These are phyloP conservation scores for Blastosporella zonata DNA, from an alignment of 1,284 basidiomycete species.

Conservation along the genomic window DNA sequence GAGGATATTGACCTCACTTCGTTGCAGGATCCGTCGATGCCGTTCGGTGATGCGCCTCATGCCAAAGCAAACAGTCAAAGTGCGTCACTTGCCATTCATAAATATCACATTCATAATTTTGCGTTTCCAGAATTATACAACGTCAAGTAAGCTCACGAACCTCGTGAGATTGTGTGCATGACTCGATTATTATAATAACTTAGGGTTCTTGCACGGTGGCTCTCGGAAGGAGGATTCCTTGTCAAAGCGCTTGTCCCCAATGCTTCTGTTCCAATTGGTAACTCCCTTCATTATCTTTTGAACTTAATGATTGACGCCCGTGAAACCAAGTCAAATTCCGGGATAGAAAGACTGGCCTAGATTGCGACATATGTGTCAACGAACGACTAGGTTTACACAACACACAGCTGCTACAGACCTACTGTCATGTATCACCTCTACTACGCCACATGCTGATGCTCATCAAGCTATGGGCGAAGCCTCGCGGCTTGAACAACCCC, in stretches of 20 bases:
- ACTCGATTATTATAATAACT: neutral
- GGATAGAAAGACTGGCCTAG: conserved; percentile 40
- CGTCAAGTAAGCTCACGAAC: conserved; percentile 17
- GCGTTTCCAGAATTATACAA: conserved; percentile 34
- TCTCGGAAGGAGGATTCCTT: conserved; percentile 36
- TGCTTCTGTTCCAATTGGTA: conserved; percentile 54
- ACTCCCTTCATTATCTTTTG: conserved; percentile 2
- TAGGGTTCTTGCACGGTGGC: conserved; percentile 31
- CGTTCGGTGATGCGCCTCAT: conserved; percentile 24
- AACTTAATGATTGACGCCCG: neutral
- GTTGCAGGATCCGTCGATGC: conserved; percentile 36
- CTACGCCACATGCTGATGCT: conserved; percentile 39
- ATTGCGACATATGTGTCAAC: conserved; percentile 59
- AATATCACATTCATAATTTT: neutral
- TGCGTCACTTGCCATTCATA: neutral
- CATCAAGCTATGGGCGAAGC: conserved; percentile 57
- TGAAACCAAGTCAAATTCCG: conserved; percentile 45
- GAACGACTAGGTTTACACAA: conserved; percentile 53
- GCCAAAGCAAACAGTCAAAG: neutral
- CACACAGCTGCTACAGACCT: conserved; percentile 44
- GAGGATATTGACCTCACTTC: neutral
- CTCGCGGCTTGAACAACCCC: conserved; percentile 47
- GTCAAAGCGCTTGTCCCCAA: conserved; percentile 30
- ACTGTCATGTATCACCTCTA: conserved; percentile 41
- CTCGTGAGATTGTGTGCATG: neutral